Evolutionary conservation across 1,284 basidiomycete species (phyloP).

Genomic region (Cutaneotrichosporon dermatis): DNA sequence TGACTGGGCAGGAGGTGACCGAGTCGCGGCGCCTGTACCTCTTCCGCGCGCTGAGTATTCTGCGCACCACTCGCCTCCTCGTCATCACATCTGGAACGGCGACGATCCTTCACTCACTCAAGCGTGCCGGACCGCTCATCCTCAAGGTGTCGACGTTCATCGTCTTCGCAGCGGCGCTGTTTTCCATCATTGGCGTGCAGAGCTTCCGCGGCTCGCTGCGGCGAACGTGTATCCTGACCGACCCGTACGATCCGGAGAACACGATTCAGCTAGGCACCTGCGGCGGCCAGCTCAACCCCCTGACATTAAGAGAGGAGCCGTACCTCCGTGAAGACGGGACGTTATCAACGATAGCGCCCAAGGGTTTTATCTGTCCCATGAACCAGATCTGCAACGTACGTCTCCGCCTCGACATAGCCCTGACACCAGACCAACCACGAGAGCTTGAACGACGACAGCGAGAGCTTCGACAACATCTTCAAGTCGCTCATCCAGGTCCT

Average conservation of each 20-base stretch:
- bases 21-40: conserved; percentile 69
- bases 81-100: conserved; percentile 89
- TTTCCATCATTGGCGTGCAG: conserved; percentile 87
- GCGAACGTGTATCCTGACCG: conserved; percentile 53
- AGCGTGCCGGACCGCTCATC: conserved; percentile 83
- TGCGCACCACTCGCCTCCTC: conserved; percentile 76
- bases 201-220: conserved; percentile 79
- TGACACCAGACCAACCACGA: conserved; percentile 13
- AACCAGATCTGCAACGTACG: conserved; percentile 70
- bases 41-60: conserved; percentile 84
- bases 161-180: conserved; percentile 80
- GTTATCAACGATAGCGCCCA: conserved; percentile 56
- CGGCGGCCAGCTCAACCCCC: conserved; percentile 69
- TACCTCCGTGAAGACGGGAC: conserved; percentile 28
- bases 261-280: conserved; percentile 53
- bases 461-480: conserved; percentile 90
- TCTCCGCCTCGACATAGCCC: conserved; percentile 3
- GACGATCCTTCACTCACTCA: conserved; percentile 90
- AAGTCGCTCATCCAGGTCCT: conserved; percentile 77
- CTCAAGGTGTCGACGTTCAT: conserved; percentile 88
- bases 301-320: conserved; percentile 47
- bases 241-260: conserved; percentile 39
- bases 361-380: conserved; percentile 76
- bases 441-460: conserved; percentile 66
- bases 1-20: conserved; percentile 61